These are phyloP conservation scores for Globisporangium spiculum DNA, from an alignment of 352 stramenopile genomes.

Conservation along the genomic window DNA sequence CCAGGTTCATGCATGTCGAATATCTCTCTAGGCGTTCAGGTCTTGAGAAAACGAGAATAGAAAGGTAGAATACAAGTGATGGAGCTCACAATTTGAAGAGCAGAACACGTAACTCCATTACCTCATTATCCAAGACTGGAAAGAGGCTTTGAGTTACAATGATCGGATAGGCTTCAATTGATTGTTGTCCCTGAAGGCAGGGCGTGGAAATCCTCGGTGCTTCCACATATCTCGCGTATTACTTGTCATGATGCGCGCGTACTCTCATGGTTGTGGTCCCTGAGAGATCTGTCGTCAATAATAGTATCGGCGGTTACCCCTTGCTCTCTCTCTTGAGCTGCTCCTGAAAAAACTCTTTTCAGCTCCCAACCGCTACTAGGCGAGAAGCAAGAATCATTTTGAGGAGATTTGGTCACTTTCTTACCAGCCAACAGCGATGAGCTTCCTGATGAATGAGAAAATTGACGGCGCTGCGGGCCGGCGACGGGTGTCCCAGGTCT, in stretches of 20 bases:
- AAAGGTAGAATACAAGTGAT: background rate
- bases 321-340: background rate
- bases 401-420: background rate
- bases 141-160: no score
- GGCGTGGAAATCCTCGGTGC: no score
- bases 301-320: background rate
- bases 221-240: no score
- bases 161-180: no score
- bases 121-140: background rate
- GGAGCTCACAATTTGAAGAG: no score
- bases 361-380: background rate
- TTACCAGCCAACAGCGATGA: constrained; percentile 9
- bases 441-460: constrained; percentile 16
- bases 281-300: background rate
- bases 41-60: background rate
- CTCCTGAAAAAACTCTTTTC: background rate
- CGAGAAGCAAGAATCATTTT: background rate
- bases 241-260: no score
- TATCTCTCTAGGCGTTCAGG: background rate
- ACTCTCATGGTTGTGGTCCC: no score
- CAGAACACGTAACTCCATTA: background rate
- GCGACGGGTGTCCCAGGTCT: constrained; percentile 25
- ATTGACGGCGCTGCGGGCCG: constrained; percentile 6
- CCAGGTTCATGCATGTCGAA: background rate
- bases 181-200: no score